Base-by-base conservation (phyloP, 1,139 yeast species). In the Hyphopichia burtonii region DNA sequence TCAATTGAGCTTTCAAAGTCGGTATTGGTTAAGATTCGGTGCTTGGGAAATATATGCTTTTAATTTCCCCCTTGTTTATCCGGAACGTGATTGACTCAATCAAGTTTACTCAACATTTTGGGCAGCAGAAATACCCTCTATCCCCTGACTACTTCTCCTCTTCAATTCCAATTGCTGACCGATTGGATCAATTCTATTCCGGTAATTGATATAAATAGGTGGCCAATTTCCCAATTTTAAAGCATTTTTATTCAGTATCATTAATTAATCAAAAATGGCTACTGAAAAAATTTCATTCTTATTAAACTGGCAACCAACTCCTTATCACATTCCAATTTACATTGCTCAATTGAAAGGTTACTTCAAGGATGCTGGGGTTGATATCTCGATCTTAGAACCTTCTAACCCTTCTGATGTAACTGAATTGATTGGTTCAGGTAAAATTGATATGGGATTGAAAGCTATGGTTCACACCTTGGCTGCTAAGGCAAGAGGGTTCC, bases 391-490 rank as follows among this genome's bases (percentile, higher is more conserved):
- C 41, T 60, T 78, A 49, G 82, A 78, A 56, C 83, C 83, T 40
- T 71, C 80, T 36, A 77, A 78, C 51, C 82, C 83, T 17, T 74
- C 80, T 11, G 83, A 78, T 58, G 83, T 78, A 35, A 78, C 82
- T 35, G 82, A 76, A 48, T 65, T 78, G 50, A 74, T 78, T 54
- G 82, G 82, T 3, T 66, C 77, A 2, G 83, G 82, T 17, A 78
- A 78, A 50, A 66, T 76, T 41, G 82, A 78, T 55, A 76, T 78
- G 79, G 83, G 83, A 14, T 64, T 78, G 48, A 78, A 78, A 57
- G 83, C 83, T 36, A 78, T 78, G 83, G 78, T 78, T 49, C 83
- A 78, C 51, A 78, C 83, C 3, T 63, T 78, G 50, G 83, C 83
- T 44, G 82, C 82, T 17, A 77, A 76, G 55, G 83, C 83, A 15